Conservation (phyloP, 2,329 filamentous ascomycete genomes). For the Penicillium sp. region DNA sequence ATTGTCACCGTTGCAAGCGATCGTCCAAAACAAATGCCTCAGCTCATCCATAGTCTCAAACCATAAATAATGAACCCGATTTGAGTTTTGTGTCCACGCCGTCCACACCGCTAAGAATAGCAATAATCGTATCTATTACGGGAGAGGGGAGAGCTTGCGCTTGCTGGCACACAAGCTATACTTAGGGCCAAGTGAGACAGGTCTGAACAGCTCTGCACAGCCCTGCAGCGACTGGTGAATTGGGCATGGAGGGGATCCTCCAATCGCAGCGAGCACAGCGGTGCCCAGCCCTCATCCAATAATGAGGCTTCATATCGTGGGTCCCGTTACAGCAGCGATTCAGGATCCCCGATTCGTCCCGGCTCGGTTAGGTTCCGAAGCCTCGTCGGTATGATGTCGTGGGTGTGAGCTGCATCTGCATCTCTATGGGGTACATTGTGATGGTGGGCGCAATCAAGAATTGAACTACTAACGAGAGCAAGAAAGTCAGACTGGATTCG, state of each 20-base stretch:
- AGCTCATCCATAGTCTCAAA: background rate
- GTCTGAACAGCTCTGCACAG: background rate
- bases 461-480: background rate
- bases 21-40: constrained; percentile 1
- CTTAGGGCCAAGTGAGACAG: constrained; percentile 5
- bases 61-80: background rate
- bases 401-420: background rate
- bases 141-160: background rate
- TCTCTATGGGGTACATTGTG: background rate
- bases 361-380: constrained; percentile 23
- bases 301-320: constrained; percentile 9
- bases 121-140: background rate
- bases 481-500: background rate
- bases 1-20: constrained; percentile 18
- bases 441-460: background rate
- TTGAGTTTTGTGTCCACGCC: constrained; percentile 3
- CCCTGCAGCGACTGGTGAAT: constrained; percentile 5
- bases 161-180: background rate
- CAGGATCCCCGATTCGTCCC: constrained; percentile 17
- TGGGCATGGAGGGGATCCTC: background rate
- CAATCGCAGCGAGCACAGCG: background rate
- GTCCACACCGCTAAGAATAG: constrained; percentile 15
- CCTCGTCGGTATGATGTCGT: constrained; percentile 12
- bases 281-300: constrained; percentile 3
- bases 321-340: constrained; percentile 4